A percentile compares a stretch with the other conserved stretches of the same genome.
phyloP scores from a whole-genome alignment of 2,329 filamentous ascomycete genomes.

The Botrytis paeoniae region DNA sequence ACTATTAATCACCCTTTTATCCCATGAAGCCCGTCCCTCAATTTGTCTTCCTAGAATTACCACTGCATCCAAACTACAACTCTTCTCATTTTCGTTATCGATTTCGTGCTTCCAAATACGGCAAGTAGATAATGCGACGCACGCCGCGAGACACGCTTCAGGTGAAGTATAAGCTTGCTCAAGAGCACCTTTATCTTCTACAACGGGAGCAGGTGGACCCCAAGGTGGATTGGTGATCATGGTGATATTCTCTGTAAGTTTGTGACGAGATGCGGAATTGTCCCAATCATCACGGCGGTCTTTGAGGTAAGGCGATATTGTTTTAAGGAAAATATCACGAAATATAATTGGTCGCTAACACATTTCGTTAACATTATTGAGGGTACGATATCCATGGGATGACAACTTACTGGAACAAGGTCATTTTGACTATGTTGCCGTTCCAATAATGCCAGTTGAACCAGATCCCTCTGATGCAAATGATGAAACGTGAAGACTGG shows the following conservation, averaged over 20 bases:
- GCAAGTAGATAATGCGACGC: not conserved
- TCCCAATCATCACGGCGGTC: slow-evolving; percentile 17
- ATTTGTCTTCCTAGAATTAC: slow-evolving; percentile 7
- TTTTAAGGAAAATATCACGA: slow-evolving; percentile 2
- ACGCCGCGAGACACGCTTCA: slow-evolving; percentile 12
- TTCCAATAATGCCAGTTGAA: slow-evolving; percentile 15
- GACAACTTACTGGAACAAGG: not conserved
- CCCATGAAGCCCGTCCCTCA: not conserved
- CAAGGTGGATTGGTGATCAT: not conserved
- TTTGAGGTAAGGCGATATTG: not conserved
- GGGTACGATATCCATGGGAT: not conserved
- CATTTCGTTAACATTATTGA: not conserved
- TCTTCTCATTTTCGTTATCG: not conserved
- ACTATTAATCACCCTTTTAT: not conserved
- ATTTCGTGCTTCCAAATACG: slow-evolving; percentile 16
- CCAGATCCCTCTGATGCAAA: slow-evolving; percentile 21
- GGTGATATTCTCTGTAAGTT: not conserved
- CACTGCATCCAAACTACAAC: not conserved
- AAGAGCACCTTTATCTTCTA: not conserved
- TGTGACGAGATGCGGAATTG: slow-evolving; percentile 18
- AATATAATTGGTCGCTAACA: slow-evolving; percentile 4
- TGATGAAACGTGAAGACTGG: slow-evolving; percentile 23
- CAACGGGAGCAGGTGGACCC: not conserved
- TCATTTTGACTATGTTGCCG: not conserved
- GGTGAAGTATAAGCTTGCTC: not conserved